Conservation (phyloP, 2,329 filamentous ascomycete genomes). For the Neonectria ditissima region DNA sequence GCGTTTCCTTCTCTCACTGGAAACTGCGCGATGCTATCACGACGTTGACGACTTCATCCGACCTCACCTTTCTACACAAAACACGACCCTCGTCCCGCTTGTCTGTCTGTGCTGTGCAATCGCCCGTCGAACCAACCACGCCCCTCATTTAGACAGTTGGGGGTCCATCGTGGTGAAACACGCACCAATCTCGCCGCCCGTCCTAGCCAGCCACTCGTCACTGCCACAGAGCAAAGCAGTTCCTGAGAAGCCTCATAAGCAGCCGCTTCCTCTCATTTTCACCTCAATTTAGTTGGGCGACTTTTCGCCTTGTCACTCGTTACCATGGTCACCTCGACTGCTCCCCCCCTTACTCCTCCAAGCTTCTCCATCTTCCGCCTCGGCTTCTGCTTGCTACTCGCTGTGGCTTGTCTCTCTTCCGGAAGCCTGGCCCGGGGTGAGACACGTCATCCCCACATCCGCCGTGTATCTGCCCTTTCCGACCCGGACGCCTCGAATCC, state of each 20-base stretch:
- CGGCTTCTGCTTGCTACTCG: constrained; percentile 32
- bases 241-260: neutral
- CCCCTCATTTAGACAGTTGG: constrained; percentile 25
- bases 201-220: constrained; percentile 27
- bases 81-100: constrained; percentile 4
- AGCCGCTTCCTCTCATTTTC: constrained; percentile 1
- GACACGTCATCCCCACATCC: constrained; percentile 21
- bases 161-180: constrained; percentile 45
- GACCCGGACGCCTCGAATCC: constrained; percentile 4
- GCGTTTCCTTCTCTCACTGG: neutral
- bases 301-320: constrained; percentile 34
- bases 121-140: constrained; percentile 25
- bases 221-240: constrained; percentile 19
- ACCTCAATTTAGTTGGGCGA: constrained; percentile 20
- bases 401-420: constrained; percentile 41
- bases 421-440: constrained; percentile 34
- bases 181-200: constrained; percentile 35
- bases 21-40: constrained; percentile 25
- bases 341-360: constrained; percentile 7
- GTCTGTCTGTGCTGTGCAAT: constrained; percentile 25
- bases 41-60: constrained; percentile 18
- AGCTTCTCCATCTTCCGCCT: constrained; percentile 30
- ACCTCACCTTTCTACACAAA: constrained; percentile 26
- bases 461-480: neutral
- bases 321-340: constrained; percentile 34